A percentile compares a stretch with the other conserved stretches of the same genome.
These are phyloP conservation scores for Pycnococcus provasolii DNA, from an alignment of 139 green algal species.

Conservation along the genomic window DNA sequence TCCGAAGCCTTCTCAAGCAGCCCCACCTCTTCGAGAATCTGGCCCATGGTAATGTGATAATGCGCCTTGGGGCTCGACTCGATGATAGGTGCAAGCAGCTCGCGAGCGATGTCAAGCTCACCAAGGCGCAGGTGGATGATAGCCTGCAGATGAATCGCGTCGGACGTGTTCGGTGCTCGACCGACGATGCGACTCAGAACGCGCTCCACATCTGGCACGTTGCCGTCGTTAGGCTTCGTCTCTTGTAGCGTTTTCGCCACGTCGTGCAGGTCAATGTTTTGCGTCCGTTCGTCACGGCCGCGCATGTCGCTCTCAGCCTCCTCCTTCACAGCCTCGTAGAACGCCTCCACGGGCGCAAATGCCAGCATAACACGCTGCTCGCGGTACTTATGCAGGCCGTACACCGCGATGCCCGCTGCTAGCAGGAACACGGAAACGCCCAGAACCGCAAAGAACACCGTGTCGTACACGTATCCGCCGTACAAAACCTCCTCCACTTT, in stretches of 20 bases:
- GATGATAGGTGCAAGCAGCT: neutral
- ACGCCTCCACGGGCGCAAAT: slow-evolving; percentile 6
- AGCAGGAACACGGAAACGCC: neutral
- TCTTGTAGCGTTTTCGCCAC: neutral
- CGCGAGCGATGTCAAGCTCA: neutral
- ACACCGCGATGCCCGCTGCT: neutral
- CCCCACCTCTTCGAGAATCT: neutral
- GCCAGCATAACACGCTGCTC: neutral
- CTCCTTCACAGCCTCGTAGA: slow-evolving; percentile 3
- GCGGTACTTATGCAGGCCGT: neutral
- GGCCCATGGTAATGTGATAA: neutral
- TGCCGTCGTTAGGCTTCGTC: too few relatives aligned
- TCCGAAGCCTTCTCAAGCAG: neutral
- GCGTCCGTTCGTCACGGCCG: neutral
- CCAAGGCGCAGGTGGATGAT: neutral
- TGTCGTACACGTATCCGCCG: neutral
- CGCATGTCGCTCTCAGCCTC: neutral
- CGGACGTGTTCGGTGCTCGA: neutral
- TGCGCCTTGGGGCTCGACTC: neutral
- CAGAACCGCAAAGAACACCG: neutral
- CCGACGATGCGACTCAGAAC: neutral
- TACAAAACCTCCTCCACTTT: neutral
- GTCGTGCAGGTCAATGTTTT: neutral
- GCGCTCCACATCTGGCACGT: neutral
- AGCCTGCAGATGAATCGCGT: neutral